These are phyloP conservation scores for Aspergillus sp. DNA, from an alignment of 2,329 filamentous ascomycete species.

Conservation along the genomic window DNA sequence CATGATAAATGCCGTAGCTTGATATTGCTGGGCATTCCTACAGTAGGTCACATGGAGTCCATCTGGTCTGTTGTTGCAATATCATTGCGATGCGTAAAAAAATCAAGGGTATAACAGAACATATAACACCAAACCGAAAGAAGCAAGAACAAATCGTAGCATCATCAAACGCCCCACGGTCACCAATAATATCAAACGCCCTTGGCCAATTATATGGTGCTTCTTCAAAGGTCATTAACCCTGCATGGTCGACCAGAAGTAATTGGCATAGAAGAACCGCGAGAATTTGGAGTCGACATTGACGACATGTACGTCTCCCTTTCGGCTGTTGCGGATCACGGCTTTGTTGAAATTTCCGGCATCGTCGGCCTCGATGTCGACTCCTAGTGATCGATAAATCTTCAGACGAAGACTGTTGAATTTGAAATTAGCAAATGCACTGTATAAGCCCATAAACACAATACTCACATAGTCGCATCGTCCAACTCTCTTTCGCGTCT, in stretches of 20 bases:
- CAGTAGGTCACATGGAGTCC: no score
- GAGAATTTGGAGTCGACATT: slow-evolving; percentile 93
- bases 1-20: no score
- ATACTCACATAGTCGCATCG: slow-evolving; percentile 43
- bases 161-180: no score
- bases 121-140: no score
- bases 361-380: slow-evolving; percentile 80
- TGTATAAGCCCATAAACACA: no score
- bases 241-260: slow-evolving; percentile 87
- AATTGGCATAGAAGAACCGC: slow-evolving; percentile 87
- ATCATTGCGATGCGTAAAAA: no score
- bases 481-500: slow-evolving; percentile 49
- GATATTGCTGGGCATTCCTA: no score
- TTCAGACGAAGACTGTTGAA: slow-evolving; percentile 66
- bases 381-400: slow-evolving; percentile 85
- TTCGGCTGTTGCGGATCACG: slow-evolving; percentile 75
- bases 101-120: no score
- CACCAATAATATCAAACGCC: no score
- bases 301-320: slow-evolving; percentile 90
- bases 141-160: no score
- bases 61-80: no score
- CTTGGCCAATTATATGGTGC: no score
- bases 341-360: slow-evolving; percentile 80
- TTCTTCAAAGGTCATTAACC: slow-evolving; percentile 15
- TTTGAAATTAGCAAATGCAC: slow-evolving; percentile 3